These are phyloP conservation scores for Pseudogymnoascus sp. DNA, from an alignment of 2,329 filamentous ascomycete genomes.

Conservation along the genomic window DNA sequence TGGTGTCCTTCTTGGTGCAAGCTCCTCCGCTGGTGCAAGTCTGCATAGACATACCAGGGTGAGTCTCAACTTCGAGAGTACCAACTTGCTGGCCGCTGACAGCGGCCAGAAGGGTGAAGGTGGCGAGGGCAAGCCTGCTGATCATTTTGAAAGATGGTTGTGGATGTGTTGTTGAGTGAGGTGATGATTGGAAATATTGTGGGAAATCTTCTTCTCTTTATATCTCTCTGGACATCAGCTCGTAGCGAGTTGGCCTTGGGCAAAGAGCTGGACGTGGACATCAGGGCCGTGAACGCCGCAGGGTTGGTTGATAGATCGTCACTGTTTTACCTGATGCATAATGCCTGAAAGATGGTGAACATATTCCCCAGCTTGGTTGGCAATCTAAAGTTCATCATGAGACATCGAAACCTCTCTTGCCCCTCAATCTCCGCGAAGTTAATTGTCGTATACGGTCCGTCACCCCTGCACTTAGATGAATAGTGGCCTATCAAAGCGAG, in stretches of 20 bases:
- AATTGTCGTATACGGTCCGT: not conserved
- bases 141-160: slow-evolving; percentile 8
- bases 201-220: slow-evolving; percentile 5
- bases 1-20: slow-evolving; percentile 37
- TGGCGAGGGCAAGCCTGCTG: slow-evolving; percentile 12
- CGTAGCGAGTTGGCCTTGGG: not conserved
- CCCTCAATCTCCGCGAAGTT: slow-evolving; percentile 6
- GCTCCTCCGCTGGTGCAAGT: slow-evolving; percentile 36
- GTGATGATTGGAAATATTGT: slow-evolving; percentile 5
- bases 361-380: not conserved
- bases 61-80: slow-evolving; percentile 33
- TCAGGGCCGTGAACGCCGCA: slow-evolving; percentile 6
- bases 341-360: not conserved
- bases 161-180: slow-evolving; percentile 2
- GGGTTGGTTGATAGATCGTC: not conserved
- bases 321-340: not conserved
- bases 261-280: not conserved
- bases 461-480: not conserved
- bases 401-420: not conserved
- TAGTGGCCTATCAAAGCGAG: not conserved
- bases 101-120: slow-evolving; percentile 33
- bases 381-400: slow-evolving; percentile 8
- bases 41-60: slow-evolving; percentile 41
- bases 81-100: slow-evolving; percentile 38
- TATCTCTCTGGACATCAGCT: not conserved